Conservation (phyloP, 345 rosid species). For the Gossypium raimondii region DNA sequence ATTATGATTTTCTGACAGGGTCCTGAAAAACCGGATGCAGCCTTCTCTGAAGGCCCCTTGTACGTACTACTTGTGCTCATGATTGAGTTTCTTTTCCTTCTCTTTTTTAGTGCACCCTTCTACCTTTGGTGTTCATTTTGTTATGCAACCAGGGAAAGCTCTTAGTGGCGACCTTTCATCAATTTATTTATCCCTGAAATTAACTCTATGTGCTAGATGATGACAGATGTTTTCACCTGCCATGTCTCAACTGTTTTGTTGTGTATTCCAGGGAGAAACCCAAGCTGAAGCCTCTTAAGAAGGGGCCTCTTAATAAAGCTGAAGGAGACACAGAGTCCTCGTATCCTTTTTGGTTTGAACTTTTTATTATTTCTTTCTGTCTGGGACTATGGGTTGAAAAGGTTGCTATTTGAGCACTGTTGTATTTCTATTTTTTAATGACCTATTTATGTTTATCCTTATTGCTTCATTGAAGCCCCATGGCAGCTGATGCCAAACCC, state of each 20-base stretch:
- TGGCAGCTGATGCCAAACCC: conserved; percentile 59
- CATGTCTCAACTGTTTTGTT: conserved; percentile 26
- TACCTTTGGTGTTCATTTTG: conserved; percentile 3
- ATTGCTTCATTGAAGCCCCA: conserved; percentile 49
- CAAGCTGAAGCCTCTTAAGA: conserved; percentile 55
- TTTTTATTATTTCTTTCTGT: conserved; percentile 18
- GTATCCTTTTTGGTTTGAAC: conserved; percentile 53
- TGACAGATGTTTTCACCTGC: background rate
- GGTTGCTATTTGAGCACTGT: conserved; percentile 14
- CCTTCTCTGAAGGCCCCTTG: conserved; percentile 42
- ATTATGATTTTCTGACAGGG: conserved; percentile 44
- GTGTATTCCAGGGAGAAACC: conserved; percentile 57
- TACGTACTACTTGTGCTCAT: conserved; percentile 35
- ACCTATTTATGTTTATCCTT: conserved; percentile 27
- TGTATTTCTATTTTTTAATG: conserved; percentile 8
- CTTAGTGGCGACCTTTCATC: background rate
- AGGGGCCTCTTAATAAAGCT: conserved; percentile 42
- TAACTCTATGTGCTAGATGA: background rate
- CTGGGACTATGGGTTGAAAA: conserved; percentile 3
- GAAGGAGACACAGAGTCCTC: conserved; percentile 59
- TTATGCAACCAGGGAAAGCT: background rate
- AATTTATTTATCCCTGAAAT: conserved; percentile 2
- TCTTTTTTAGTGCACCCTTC: background rate
- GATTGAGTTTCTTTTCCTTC: background rate
- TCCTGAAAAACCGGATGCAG: conserved; percentile 49